Base-by-base conservation (phyloP, 495 filamentous ascomycete species). In the Venustampulla echinocandica region DNA sequence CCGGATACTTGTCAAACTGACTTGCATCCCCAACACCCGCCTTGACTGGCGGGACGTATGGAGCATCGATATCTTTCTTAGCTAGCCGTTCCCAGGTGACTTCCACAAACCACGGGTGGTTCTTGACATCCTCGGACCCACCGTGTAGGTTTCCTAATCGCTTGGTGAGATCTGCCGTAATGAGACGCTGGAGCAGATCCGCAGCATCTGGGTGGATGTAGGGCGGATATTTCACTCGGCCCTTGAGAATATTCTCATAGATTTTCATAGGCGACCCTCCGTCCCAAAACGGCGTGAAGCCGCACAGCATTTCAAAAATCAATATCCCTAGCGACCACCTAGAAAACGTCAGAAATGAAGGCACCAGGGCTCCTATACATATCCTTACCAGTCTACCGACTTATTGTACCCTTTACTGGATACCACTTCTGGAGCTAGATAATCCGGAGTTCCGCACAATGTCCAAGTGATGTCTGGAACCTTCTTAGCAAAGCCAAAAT, bases 381-480 rank as follows among this genome's bases (percentile, higher is more conserved):
- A 35, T 28, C 63, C 85, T 69, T 70, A 97, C 92, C 92, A 98
- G 62, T 98, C 92, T 6, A 98, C 92, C 4, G 90, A 95, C 66
- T 97, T 97, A 67, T 97, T 97, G 67, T 98, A 98, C 22, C 92
- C 92, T 69, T 97, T 97, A 53, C 86, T 92, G 17, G 87, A 83
- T 11, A 98, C 93, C 11, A 98, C 93, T 64, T 98, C 92, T 0
- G 92, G 92, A 1, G 92, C 92, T 27, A 98, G 76, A 61, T 98
- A 98, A 66, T 98, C 92, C n/a, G 92, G 92, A 17, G 92, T 98
- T 44, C 92, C 92, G 63, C 92, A 98, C 20, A 98, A 74, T 23
- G 92, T 98, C 93, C 93, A 97, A 14, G 92, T 98, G 64, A 96
- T 96, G 70, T 98, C 92, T 15, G 89, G 90, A 23, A 97, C 93